phyloP scores from a whole-genome alignment of 2,329 filamentous ascomycete species.

The Parascedosporium putredinis region DNA sequence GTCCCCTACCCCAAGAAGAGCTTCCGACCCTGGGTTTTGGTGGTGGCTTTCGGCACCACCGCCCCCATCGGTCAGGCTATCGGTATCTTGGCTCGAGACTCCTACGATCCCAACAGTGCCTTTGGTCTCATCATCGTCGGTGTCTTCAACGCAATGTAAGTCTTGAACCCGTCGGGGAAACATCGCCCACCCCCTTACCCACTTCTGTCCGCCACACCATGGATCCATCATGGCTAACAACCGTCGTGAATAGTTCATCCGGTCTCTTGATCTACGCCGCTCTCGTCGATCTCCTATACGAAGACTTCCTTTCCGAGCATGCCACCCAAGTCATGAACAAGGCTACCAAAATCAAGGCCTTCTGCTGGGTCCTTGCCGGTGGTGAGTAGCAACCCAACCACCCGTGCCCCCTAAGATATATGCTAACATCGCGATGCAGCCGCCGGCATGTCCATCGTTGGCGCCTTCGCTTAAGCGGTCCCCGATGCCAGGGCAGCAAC shows the following conservation, averaged over 20 bases:
- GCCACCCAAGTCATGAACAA: constrained; percentile 36
- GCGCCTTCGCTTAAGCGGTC: constrained; percentile 29
- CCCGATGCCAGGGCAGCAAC: neutral
- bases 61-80: constrained; percentile 56
- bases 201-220: constrained; percentile 9
- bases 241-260: constrained; percentile 38
- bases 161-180: too few species aligned
- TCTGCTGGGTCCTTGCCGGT: constrained; percentile 39
- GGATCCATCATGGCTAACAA: too few species aligned
- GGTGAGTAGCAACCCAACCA: too few species aligned
- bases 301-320: constrained; percentile 55
- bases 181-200: too few species aligned
- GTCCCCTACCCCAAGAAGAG: constrained; percentile 49
- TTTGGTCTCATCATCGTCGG: constrained; percentile 55
- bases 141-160: constrained; percentile 54
- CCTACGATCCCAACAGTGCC: constrained; percentile 52
- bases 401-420: neutral
- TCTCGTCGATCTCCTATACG: constrained; percentile 51
- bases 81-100: constrained; percentile 43
- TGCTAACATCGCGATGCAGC: constrained; percentile 17
- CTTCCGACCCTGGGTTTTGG: constrained; percentile 48
- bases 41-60: constrained; percentile 52
- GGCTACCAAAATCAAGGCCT: constrained; percentile 42
- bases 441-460: constrained; percentile 34
- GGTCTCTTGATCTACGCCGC: constrained; percentile 53